Base-by-base conservation (phyloP, 768 basidiomycete genomes). In the Gloeostereum incarnatum region DNA sequence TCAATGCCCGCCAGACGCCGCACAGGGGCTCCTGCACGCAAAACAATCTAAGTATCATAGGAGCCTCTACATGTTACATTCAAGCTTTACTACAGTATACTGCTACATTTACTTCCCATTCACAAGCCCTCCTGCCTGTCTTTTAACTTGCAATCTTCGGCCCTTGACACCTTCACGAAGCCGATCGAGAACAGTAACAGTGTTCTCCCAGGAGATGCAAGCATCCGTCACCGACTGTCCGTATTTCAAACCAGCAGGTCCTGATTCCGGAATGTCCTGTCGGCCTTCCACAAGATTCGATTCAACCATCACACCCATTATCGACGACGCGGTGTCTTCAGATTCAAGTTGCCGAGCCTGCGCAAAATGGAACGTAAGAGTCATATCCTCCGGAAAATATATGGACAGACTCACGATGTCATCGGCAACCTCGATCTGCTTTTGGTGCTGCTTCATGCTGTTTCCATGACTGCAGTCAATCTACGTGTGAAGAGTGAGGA, bases 401-500 rank as follows among this genome's bases (percentile, higher is more conserved):
- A 38, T 30, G 40, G 46, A 23, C 40, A 40, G 34, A 57, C 79
- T 58, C 50, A 90, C 92, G 46, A 99, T 82, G 53, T 94, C 81
- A 22, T 88, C 83, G 6, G 86, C 89, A 24, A 98, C 94, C 42
- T 85, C 79, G 3, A 80, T 64, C 62, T 99, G 94, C 49, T 80
- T 87, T 43, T 74, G 65, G 58, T 94, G 86, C 54, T 96, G 87
- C 61, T 99, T 97, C 43, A 71, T 76, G 50, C 85, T 89, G 62
- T 98, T 97, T 43, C 94, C 92, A 55, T 97, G 93, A 49, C 90
- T 93, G 71, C 94, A 94, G 59, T 94, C 90, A 46, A 96, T 80
- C 92, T 94, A 46, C 16, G 21, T 30, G 36, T 11, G 18, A 35
- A 11, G 23, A 35, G 32, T 19, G 17, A 32, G 24, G 24, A n/a